Percentiles rank a stretch among this genome's conserved stretches.
These are phyloP conservation scores for Tolypocladium album DNA, from an alignment of 2,329 filamentous ascomycete species.

Conservation along the genomic window DNA sequence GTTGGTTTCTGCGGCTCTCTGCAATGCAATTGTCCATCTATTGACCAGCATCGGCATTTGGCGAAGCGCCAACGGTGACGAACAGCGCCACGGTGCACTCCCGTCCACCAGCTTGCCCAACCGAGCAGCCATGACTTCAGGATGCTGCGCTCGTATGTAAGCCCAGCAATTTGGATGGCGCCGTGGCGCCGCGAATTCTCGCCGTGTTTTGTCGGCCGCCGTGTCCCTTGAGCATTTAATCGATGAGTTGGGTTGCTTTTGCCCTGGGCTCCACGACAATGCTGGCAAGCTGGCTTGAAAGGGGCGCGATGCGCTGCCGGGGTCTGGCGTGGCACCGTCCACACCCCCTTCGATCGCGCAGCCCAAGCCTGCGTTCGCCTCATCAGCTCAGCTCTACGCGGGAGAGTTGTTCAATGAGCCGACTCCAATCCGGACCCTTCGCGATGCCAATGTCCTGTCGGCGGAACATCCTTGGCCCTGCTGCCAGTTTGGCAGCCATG, in stretches of 20 bases:
- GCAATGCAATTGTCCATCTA: background rate
- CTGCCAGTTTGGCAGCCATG: background rate
- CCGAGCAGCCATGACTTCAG: background rate
- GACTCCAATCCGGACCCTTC: background rate
- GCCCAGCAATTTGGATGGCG: background rate
- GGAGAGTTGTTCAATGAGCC: background rate
- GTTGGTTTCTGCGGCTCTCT: background rate
- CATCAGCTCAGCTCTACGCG: background rate
- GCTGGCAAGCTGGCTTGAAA: background rate
- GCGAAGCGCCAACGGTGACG: background rate
- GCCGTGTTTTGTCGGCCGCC: background rate
- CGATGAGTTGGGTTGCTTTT: background rate
- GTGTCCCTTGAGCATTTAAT: background rate
- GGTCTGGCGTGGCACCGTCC: background rate
- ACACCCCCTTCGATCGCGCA: background rate
- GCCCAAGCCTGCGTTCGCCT: background rate
- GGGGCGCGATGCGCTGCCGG: background rate
- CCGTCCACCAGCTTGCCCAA: background rate
- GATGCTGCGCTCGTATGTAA: background rate
- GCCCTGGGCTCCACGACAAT: background rate
- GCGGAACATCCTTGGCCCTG: background rate
- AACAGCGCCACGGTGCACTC: background rate
- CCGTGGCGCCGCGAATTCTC: background rate
- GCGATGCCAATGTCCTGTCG: background rate
- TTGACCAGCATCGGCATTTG: background rate